phyloP scores from a whole-genome alignment of 768 basidiomycete species.

The Mycena alexandri region DNA sequence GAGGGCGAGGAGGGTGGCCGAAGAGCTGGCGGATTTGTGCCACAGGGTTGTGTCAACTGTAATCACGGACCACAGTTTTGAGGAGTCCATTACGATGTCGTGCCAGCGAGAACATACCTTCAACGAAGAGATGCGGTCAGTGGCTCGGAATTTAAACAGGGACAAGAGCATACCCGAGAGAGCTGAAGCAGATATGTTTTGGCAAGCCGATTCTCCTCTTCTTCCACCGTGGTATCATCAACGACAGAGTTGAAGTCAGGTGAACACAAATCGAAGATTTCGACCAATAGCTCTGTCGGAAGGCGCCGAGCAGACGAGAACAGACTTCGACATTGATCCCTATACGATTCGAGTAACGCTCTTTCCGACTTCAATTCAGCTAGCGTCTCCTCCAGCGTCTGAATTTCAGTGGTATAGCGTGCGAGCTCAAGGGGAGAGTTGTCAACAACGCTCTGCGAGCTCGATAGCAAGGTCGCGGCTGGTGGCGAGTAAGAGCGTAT shows the following conservation, averaged over 20 bases:
- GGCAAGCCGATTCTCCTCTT: background rate
- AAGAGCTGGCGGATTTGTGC: background rate
- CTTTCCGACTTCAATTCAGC: background rate
- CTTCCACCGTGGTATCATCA: background rate
- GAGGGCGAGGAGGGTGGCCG: background rate
- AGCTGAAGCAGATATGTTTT: background rate
- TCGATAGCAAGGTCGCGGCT: too few species aligned
- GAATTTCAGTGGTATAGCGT: background rate
- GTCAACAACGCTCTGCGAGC: too few species aligned
- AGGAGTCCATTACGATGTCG: background rate
- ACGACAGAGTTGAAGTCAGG: too few species aligned
- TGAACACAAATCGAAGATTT: conserved; percentile 13
- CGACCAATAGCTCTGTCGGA: background rate
- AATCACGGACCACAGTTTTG: conserved; percentile 6
- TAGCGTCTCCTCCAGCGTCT: background rate
- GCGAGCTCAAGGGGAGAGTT: background rate
- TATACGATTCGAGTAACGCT: background rate
- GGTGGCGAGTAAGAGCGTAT: too few species aligned
- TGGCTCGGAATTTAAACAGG: too few species aligned
- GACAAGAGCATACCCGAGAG: background rate
- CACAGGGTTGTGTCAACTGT: background rate
- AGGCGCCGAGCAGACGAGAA: background rate
- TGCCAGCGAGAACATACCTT: background rate
- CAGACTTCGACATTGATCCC: background rate
- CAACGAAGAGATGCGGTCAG: background rate